phyloP scores from a whole-genome alignment of 306 rosid species.

The Medicago lupulina region DNA sequence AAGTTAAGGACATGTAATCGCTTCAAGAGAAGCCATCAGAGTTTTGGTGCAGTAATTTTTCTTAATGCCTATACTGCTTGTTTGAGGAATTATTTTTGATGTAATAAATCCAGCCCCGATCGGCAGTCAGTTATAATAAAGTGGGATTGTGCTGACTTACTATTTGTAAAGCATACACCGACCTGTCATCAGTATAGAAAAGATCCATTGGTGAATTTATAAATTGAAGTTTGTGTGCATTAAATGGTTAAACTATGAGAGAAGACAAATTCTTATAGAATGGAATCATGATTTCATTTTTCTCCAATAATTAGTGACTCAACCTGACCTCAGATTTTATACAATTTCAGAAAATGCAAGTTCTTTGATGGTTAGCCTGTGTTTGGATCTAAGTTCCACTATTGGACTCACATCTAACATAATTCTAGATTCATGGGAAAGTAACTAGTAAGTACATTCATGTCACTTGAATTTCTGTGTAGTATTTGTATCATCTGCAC shows the following conservation, averaged over 20 bases:
- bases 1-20: slow-evolving; percentile 15
- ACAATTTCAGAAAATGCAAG: neutral
- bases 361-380: slow-evolving; percentile 5
- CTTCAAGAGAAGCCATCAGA: neutral
- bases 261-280: neutral
- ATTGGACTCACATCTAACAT: neutral
- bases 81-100: slow-evolving; percentile 1
- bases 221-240: slow-evolving; percentile 5
- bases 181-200: neutral
- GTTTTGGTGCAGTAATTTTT: slow-evolving; percentile 1
- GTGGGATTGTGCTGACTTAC: neutral
- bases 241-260: neutral
- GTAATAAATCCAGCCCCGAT: neutral
- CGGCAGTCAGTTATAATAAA: neutral
- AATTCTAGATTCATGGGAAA: neutral
- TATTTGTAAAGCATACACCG: neutral
- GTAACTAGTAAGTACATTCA: neutral
- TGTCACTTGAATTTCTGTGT: neutral
- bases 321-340: neutral
- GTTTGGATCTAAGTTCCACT: neutral
- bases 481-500: neutral
- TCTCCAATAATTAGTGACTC: neutral
- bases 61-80: neutral
- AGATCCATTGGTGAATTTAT: slow-evolving; percentile 7
- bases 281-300: slow-evolving; percentile 5